These are phyloP conservation scores for Colletotrichum horii DNA, from an alignment of 2,329 filamentous ascomycete species.

Conservation along the genomic window DNA sequence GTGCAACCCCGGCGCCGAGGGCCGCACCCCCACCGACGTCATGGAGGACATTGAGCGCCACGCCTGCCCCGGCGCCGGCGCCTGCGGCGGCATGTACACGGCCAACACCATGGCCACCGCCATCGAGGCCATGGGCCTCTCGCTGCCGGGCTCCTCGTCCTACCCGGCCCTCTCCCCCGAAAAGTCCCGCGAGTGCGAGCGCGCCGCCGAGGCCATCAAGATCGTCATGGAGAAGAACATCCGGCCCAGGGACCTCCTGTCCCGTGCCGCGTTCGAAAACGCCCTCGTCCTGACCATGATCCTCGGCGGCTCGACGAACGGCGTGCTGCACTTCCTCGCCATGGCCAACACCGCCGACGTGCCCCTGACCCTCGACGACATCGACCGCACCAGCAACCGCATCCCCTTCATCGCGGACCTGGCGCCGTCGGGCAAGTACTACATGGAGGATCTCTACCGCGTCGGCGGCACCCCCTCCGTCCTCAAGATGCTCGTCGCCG, in stretches of 20 bases:
- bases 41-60: constrained; percentile 82
- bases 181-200: constrained; percentile 86
- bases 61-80: constrained; percentile 70
- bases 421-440: constrained; percentile 81
- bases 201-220: constrained; percentile 78
- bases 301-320: constrained; percentile 89
- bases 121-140: constrained; percentile 87
- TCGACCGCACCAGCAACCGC: constrained; percentile 80
- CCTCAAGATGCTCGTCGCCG: constrained; percentile 82
- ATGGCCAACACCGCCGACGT: constrained; percentile 89
- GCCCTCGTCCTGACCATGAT: constrained; percentile 90
- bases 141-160: constrained; percentile 82
- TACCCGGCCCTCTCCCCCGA: constrained; percentile 81
- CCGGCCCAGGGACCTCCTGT: constrained; percentile 79
- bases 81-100: constrained; percentile 89
- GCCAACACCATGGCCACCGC: constrained; percentile 93
- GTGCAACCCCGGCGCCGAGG: constrained; percentile 62
- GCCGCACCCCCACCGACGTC: constrained; percentile 76
- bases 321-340: constrained; percentile 85
- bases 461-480: constrained; percentile 87
- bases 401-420: constrained; percentile 88
- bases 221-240: constrained; percentile 84
- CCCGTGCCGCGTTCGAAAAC: constrained; percentile 83
- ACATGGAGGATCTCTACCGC: constrained; percentile 87
- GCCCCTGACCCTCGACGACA: constrained; percentile 77